Evolutionary conservation across 2,329 filamentous ascomycete species (phyloP).

Genomic region (Diaporthe sp.): DNA sequence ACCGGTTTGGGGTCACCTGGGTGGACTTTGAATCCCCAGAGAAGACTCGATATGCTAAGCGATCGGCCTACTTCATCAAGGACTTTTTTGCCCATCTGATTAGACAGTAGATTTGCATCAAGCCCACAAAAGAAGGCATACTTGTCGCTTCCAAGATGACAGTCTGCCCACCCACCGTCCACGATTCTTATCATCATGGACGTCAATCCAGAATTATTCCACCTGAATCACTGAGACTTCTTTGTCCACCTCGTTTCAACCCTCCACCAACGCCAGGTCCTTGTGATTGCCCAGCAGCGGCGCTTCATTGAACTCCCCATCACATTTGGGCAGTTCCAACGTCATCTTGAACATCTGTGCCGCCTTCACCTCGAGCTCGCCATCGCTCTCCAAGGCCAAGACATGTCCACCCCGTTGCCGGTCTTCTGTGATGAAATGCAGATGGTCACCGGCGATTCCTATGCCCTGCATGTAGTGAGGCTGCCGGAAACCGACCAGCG

Average conservation of each 20-base stretch:
- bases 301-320: slow-evolving; percentile 46
- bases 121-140: background rate
- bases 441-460: slow-evolving; percentile 46
- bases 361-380: slow-evolving; percentile 42
- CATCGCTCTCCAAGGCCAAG: slow-evolving; percentile 44
- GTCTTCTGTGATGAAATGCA: slow-evolving; percentile 48
- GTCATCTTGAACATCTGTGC: slow-evolving; percentile 43
- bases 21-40: slow-evolving; percentile 50
- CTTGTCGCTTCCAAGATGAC: too few species aligned
- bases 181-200: background rate
- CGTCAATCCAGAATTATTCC: background rate
- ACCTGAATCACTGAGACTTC: rapidly evolving
- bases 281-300: slow-evolving; percentile 40
- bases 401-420: slow-evolving; percentile 45
- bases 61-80: slow-evolving; percentile 44
- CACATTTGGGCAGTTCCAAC: slow-evolving; percentile 45
- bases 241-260: slow-evolving; percentile 32
- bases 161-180: background rate
- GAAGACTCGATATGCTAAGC: slow-evolving; percentile 49
- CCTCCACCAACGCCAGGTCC: slow-evolving; percentile 45
- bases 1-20: slow-evolving; percentile 53
- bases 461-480: slow-evolving; percentile 46
- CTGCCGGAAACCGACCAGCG: slow-evolving; percentile 45
- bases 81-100: slow-evolving; percentile 45
- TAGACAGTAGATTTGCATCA: slow-evolving; percentile 20